Evolutionary conservation across 2,329 filamentous ascomycete genomes (phyloP), one percentile per base, ranked within the genome.

Genomic region (Aspergillus melleus): DNA sequence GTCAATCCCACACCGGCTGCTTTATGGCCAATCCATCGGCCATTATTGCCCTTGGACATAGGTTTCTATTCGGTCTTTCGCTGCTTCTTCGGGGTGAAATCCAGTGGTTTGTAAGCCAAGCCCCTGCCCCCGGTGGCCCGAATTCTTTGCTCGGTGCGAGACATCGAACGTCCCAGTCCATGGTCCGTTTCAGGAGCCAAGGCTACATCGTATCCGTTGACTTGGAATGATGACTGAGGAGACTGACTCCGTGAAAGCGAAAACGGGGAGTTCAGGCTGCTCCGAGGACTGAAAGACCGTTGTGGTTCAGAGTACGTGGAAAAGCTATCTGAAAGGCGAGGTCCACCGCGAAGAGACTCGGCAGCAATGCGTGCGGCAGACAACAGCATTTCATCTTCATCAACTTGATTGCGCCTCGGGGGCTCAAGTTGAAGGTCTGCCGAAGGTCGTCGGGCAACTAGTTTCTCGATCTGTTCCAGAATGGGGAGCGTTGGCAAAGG

Each of bases 141-240:
- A 32, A 80, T 77, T 30, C 78, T 70, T 63, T 77, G 70, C 60
- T 80, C 79, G 0, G 77, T 79, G 19, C 78, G 72, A 49, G 78
- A 80, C 57, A 80, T 64, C 9, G 72, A 74, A 32, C 74, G 68
- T 5, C 76, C 76, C 5, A 76, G 67, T 11, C 76, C 77, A 24
- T 75, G 66, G 16, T 74, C 71, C 1, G 68, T 71, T 44, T 74
- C 70, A 20, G 76, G 76, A 10, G 76, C 75, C 58, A 78, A 70
- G 2, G 76, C 74, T 53, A 80, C 74, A 52, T 79, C 71, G 58
- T 77, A 76, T 6, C 77, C 76, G 55, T 77, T 76, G 30, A 72
- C 66, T 20, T 47, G 44, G 63, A 55, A 70, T 60, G 50, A 61
- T 36, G 64, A 59, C 49, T 72, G 70, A n/a, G 72, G 67, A 26